These are phyloP conservation scores for Xylaria longipes DNA, from an alignment of 495 filamentous ascomycete genomes.

Conservation along the genomic window DNA sequence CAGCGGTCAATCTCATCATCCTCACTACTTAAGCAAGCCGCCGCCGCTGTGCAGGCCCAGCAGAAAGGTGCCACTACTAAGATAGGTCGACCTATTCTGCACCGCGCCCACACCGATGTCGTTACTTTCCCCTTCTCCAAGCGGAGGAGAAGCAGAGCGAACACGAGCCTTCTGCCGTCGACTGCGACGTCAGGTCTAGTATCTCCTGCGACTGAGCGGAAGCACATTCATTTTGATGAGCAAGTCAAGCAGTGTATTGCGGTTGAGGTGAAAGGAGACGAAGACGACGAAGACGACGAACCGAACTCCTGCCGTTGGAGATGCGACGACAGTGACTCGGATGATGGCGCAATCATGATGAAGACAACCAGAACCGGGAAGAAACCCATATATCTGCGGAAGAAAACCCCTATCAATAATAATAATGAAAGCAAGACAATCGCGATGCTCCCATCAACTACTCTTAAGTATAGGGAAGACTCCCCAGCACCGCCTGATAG, in stretches of 20 bases:
- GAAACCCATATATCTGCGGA: constrained; percentile 48
- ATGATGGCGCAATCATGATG: constrained; percentile 87
- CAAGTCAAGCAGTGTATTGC: constrained; percentile 96
- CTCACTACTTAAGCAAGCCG: constrained; percentile 90
- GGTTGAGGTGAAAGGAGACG: constrained; percentile 79
- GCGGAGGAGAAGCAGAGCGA: constrained; percentile 59
- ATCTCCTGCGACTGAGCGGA: constrained; percentile 72
- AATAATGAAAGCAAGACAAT: constrained; percentile 84
- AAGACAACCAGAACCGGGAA: constrained; percentile 60
- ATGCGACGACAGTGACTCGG: constrained; percentile 66
- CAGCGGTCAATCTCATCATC: constrained; percentile 90
- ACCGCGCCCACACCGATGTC: constrained; percentile 70
- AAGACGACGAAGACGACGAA: constrained; percentile 72
- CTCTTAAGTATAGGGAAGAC: constrained; percentile 85
- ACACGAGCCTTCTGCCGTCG: constrained; percentile 64
- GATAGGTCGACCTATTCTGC: constrained; percentile 52
- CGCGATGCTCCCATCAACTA: constrained; percentile 90
- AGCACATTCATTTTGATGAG: constrained; percentile 96
- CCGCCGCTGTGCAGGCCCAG: constrained; percentile 90
- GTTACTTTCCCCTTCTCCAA: constrained; percentile 64
- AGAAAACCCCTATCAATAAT: constrained; percentile 53
- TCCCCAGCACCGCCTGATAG: constrained; percentile 71
- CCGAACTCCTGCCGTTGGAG: constrained; percentile 43
- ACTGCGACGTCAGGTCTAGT: constrained; percentile 65
- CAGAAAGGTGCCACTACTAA: constrained; percentile 62